Conservation (phyloP, 2,329 filamentous ascomycete genomes). For the Cladophialophora yegresii region DNA sequence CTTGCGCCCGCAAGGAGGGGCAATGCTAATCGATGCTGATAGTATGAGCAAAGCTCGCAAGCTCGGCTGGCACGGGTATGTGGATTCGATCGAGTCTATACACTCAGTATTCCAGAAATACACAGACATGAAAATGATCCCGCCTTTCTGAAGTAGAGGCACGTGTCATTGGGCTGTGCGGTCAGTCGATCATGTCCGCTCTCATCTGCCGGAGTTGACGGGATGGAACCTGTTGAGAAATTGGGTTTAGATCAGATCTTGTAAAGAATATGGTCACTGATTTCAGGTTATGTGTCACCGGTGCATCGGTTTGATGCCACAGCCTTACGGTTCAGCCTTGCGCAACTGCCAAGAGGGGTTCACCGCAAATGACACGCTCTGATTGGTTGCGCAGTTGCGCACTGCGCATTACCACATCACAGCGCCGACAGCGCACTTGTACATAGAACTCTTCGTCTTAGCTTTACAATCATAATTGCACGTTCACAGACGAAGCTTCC, state of each 20-base stretch:
- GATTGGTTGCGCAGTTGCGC: no score
- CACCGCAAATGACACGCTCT: no score
- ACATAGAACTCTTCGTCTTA: no score
- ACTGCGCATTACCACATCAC: no score
- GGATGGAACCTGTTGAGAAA: not conserved
- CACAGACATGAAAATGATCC: slow-evolving; percentile 49
- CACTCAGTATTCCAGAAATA: slow-evolving; percentile 48
- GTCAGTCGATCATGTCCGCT: not conserved
- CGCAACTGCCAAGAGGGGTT: no score
- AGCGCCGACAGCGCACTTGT: no score
- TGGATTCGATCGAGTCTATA: slow-evolving; percentile 50
- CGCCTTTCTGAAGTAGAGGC: slow-evolving; percentile 29
- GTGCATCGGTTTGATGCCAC: no score
- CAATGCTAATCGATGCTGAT: slow-evolving; percentile 15
- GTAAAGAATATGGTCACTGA: not conserved
- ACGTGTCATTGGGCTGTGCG: not conserved
- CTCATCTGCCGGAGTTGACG: not conserved
- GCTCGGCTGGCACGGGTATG: slow-evolving; percentile 52
- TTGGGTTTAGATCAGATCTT: not conserved
- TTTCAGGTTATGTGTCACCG: no score
- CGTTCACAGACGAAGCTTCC: no score
- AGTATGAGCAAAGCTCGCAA: slow-evolving; percentile 51
- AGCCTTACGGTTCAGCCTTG: no score
- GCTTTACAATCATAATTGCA: no score
- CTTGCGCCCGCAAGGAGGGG: not conserved